Percentiles rank a stretch among this genome's conserved stretches.
phyloP scores from a whole-genome alignment of 441 rosid species.

The Monsonia emarginata region DNA sequence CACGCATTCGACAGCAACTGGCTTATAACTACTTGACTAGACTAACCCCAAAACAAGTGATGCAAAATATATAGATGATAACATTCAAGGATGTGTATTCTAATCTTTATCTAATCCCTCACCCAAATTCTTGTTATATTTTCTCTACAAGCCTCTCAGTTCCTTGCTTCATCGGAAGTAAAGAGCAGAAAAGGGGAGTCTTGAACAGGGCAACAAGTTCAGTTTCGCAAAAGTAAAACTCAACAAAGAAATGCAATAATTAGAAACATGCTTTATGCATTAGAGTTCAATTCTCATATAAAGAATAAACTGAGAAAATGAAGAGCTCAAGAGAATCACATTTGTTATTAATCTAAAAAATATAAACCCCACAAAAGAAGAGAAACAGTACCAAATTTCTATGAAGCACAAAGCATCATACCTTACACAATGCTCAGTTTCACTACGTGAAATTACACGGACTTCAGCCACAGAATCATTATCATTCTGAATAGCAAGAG shows the following conservation, averaged over 20 bases:
- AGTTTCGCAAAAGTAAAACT: background rate
- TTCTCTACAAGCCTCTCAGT: background rate
- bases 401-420: slow-evolving; percentile 18
- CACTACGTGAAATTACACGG: slow-evolving; percentile 47
- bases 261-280: background rate
- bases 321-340: background rate
- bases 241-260: background rate
- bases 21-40: background rate
- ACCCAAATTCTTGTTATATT: background rate
- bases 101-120: background rate
- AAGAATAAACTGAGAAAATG: background rate
- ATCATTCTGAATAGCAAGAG: slow-evolving; percentile 68
- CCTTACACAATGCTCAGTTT: slow-evolving; percentile 41
- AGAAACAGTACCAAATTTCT: slow-evolving; percentile 6
- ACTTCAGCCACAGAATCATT: slow-evolving; percentile 35
- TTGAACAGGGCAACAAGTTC: background rate
- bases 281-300: background rate
- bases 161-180: background rate
- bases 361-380: background rate
- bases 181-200: background rate
- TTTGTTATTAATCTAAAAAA: background rate
- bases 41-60: background rate
- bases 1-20: background rate
- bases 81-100: background rate
- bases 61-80: background rate